Evolutionary conservation across 441 rosid genomes (phyloP), one percentile per base, ranked within the genome.

Genomic region (Gossypium trilobum): DNA sequence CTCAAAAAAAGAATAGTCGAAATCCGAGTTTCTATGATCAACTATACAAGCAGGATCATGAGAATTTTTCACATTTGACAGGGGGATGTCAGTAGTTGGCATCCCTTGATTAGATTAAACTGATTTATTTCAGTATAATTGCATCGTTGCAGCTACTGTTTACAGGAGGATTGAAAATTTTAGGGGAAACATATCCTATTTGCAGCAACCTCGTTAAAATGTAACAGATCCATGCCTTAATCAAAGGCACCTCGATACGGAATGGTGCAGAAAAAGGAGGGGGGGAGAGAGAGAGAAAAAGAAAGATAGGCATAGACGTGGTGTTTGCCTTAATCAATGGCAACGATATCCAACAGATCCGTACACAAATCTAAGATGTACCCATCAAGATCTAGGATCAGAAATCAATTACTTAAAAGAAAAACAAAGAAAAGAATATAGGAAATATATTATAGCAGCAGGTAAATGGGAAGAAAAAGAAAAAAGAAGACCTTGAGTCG

Each of bases 401-500:
- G 31, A 23, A 22, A 27, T 57, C 31, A 57, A 22, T 9, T 54
- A 16, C 13, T 20, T 46, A 2, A 10, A 14, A 33, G 0, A 14
- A 54, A 50, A 27, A 31, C 0, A 19, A 70, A 9, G 16, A 68
- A 17, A 64, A 19, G 25, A 19, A 11, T 0, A 19, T 11, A 0
- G 29, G n/a, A 10, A 36, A 63, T 33, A 39, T 36, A 29, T 39
- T 2, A 10, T 63, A 0, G 23, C 8, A 50, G 36, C 6, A 5
- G 8, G 9, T 0, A 56, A 9, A 23, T 0, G 46, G 1, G 50
- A 3, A 44, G 52, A 11, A 8, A 11, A 33, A 2, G 19, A 19
- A 62, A 27, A 20, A 27, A 58, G 2, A 36, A 75, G 77, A 91
- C 95, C 93, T 91, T 91, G 74, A 91, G 88, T 50, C 97, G 92